A percentile compares a stretch with the other conserved stretches of the same genome.
phyloP scores from a whole-genome alignment of 495 filamentous ascomycete species.

The Baudoinia panamericana region DNA sequence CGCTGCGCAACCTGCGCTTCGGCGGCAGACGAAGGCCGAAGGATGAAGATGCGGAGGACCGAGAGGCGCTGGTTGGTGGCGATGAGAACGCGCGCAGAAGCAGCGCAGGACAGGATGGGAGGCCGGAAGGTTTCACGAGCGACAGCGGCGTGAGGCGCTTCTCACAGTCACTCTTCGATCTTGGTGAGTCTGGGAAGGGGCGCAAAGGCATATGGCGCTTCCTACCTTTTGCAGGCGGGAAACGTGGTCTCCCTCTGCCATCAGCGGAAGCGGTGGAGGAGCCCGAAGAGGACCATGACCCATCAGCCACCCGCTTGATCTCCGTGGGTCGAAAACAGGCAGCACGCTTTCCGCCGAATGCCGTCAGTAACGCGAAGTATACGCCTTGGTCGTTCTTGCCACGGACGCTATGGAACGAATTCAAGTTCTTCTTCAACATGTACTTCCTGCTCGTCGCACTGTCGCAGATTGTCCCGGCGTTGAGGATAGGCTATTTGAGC shows the following conservation, averaged over 20 bases:
- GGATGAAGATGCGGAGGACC: conserved; percentile 13
- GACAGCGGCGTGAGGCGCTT: conserved; percentile 26
- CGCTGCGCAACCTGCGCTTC: conserved; percentile 29
- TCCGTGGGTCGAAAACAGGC: conserved; percentile 23
- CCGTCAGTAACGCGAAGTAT: conserved; percentile 94
- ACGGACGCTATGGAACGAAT: conserved; percentile 91
- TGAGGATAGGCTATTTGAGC: conserved; percentile 86
- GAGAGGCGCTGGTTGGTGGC: conserved; percentile 24
- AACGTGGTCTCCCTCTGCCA: not conserved
- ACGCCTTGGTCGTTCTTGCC: conserved; percentile 93
- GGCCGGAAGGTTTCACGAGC: conserved; percentile 20
- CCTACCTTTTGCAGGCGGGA: not conserved
- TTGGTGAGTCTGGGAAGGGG: not conserved
- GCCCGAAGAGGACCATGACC: conserved; percentile 24
- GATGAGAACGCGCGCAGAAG: conserved; percentile 23
- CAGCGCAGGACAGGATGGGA: conserved; percentile 21
- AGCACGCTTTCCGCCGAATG: conserved; percentile 70
- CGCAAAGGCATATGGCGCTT: conserved; percentile 8
- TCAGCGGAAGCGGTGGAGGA: conserved; percentile 1
- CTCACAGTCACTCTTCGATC: conserved; percentile 17
- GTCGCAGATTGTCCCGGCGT: conserved; percentile 75
- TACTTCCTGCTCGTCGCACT: conserved; percentile 94
- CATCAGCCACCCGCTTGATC: conserved; percentile 25
- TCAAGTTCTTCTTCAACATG: conserved; percentile 99
- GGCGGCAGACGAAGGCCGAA: conserved; percentile 19